Evolutionary conservation across 2,329 filamentous ascomycete species (phyloP), one percentile per base, ranked within the genome.

Genomic region (Fonsecaea pedrosoi): DNA sequence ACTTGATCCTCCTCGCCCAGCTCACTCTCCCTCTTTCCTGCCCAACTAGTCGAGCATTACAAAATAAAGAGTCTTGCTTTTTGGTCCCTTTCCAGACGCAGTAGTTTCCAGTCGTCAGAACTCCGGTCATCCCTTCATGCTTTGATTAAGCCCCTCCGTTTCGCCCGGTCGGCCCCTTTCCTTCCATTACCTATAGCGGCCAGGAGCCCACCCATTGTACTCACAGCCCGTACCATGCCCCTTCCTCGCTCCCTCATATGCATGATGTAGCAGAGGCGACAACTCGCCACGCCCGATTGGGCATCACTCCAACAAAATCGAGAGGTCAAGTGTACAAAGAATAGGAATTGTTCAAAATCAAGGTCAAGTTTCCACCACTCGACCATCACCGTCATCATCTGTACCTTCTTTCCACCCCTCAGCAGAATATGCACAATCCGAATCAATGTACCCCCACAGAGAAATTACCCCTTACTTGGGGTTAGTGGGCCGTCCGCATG

Each of bases 81-180:
- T 66, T 64, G 8, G n/a, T 55, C 55, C 54, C 58, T 30, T 60
- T 66, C 54, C 53, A 48, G 42, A 25, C 45, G 30, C 37, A 25
- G 30, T 37, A 42, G 10, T 48, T 56, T 37, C 40, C 37, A 60
- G 42, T 60, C 66, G 56, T 64, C 50, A 69, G 54, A 67, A 69
- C 68, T 67, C 68, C 68, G 54, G 54, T 69, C 67, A 54, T 69
- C 62, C 57, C 68, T 50, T 67, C 68, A 65, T 69, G 65, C 48
- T 59, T 54, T 65, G 62, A 64, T 57, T 65, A 69, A 62, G 57
- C 62, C 67, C 45, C 30, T 4, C 30, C 45, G 32, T 57, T 64
- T 67, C 32, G 32, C 56, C 48, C 54, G 40, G 42, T 54, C n/a
- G 15, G 10, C 18, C 45, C 45, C 58, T 56, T 10, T 67, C 55